These are phyloP conservation scores for Filosporella fistucella DNA, from an alignment of 495 filamentous ascomycete species.

Conservation along the genomic window DNA sequence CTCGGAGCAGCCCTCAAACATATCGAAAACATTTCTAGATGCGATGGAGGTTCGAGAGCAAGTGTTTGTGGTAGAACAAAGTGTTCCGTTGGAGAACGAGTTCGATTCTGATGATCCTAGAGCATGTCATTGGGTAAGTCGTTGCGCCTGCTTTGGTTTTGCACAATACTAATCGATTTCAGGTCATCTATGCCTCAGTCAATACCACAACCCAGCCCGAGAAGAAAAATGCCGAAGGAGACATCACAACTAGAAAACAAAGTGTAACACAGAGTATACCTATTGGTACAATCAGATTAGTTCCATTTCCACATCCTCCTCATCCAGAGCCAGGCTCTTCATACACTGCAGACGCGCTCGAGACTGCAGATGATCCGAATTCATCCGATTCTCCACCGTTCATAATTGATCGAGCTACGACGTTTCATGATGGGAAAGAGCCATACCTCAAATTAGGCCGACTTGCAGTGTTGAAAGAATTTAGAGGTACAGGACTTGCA, in stretches of 20 bases:
- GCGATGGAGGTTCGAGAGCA: constrained; percentile 71
- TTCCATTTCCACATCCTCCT: constrained; percentile 68
- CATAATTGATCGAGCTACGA: constrained; percentile 35
- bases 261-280: constrained; percentile 40
- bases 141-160: not conserved
- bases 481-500: constrained; percentile 59
- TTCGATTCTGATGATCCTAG: constrained; percentile 74
- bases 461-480: constrained; percentile 60
- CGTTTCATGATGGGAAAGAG: constrained; percentile 52
- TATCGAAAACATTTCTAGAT: constrained; percentile 63
- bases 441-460: constrained; percentile 76
- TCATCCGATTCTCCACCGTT: constrained; percentile 24
- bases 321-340: constrained; percentile 44
- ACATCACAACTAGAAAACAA: constrained; percentile 22
- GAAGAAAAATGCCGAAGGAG: constrained; percentile 24
- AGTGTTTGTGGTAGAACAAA: constrained; percentile 79
- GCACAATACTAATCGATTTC: not conserved
- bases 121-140: constrained; percentile 66
- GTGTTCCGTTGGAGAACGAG: constrained; percentile 61
- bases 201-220: constrained; percentile 27
- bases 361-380: constrained; percentile 2
- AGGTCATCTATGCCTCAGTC: constrained; percentile 57
- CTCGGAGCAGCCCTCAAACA: constrained; percentile 37
- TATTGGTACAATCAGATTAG: constrained; percentile 70
- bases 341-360: constrained; percentile 17